Base-by-base conservation (phyloP, 2,329 filamentous ascomycete genomes). In the Arthrobotrys entomopaga region DNA sequence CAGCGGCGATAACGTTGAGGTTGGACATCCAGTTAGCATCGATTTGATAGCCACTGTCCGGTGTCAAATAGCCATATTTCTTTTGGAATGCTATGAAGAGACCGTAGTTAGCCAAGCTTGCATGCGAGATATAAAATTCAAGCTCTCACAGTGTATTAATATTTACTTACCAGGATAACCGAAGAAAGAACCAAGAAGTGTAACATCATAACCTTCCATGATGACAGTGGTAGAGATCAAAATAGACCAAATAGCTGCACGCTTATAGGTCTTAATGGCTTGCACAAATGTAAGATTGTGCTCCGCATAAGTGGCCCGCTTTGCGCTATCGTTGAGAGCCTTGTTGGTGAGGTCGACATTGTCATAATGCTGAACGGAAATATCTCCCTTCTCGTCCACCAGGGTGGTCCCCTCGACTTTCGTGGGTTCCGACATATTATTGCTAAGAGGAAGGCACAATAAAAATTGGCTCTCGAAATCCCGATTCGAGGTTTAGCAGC, bases 141-240 rank as follows among this genome's bases (percentile, higher is more conserved):
- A 20, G 4, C 20, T 42, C n/a, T 19, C 16, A 26, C 16, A 29
- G 11, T 19, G 3, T 29, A 49, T 56, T n/a, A n/a, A n/a, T n/a
- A n/a, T n/a, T n/a, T 24, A 63, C 65, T 38, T 73, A 72, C 73
- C 56, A 65, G 73, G 73, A 54, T 67, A 72, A 19, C 65, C 73
- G 40, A 69, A 70, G 54, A 78, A 93, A 82, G 93, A 93, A 84
- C 90, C 92, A 79, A 95, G 87, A 61, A 96, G 84, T 78, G 87
- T 89, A 73, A 95, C 85, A 80, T 96, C 92, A 82, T 93, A 96
- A 43, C 91, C 92, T 82, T 96, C 92, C 93, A 97, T 97, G 79
- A 87, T 88, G 79, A 96, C 95, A 80, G 90, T 93, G 0, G 91
- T 94, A 15, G 91, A 94, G 81, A 97, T 94, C 75, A 96, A 84